phyloP scores from a whole-genome alignment of 1,139 yeast genomes.

The Blastobotrys buckinghamii region DNA sequence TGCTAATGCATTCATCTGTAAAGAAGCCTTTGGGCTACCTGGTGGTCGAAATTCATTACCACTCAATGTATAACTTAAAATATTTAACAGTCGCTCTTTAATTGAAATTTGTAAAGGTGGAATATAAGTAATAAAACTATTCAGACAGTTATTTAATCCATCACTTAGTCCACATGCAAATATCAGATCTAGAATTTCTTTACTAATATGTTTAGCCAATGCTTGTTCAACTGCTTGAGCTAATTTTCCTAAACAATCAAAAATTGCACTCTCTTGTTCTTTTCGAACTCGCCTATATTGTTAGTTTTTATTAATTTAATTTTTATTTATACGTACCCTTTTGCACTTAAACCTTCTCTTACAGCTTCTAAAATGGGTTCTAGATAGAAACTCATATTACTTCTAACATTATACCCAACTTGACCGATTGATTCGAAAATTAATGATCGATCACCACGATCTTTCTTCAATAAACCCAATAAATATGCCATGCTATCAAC shows the following conservation, averaged over 20 bases:
- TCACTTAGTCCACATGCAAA: slow-evolving; percentile 78
- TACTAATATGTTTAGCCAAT: slow-evolving; percentile 77
- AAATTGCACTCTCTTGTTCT: slow-evolving; percentile 81
- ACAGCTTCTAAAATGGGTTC: slow-evolving; percentile 82
- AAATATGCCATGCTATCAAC: slow-evolving; percentile 77
- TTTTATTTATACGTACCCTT: slow-evolving; percentile 34
- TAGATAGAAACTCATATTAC: slow-evolving; percentile 80
- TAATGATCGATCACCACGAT: slow-evolving; percentile 62
- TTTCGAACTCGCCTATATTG: slow-evolving; percentile 45
- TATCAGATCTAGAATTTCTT: slow-evolving; percentile 74
- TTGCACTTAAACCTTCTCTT: slow-evolving; percentile 73
- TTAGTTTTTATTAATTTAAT: slow-evolving; percentile 6
- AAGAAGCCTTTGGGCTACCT: slow-evolving; percentile 70
- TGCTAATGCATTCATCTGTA: slow-evolving; percentile 52
- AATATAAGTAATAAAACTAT: slow-evolving; percentile 60
- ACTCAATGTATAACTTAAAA: slow-evolving; percentile 71
- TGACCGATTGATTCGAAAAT: slow-evolving; percentile 82
- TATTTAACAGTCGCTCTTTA: slow-evolving; percentile 63
- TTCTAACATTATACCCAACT: slow-evolving; percentile 76
- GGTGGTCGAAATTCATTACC: slow-evolving; percentile 82
- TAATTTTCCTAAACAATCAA: slow-evolving; percentile 81
- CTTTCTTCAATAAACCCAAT: slow-evolving; percentile 69
- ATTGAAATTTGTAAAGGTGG: slow-evolving; percentile 76
- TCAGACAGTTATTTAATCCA: slow-evolving; percentile 70
- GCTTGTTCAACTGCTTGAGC: slow-evolving; percentile 96